phyloP scores from a whole-genome alignment of 176 grass and related monocot species.

The Ampelocalamus luodianensis region DNA sequence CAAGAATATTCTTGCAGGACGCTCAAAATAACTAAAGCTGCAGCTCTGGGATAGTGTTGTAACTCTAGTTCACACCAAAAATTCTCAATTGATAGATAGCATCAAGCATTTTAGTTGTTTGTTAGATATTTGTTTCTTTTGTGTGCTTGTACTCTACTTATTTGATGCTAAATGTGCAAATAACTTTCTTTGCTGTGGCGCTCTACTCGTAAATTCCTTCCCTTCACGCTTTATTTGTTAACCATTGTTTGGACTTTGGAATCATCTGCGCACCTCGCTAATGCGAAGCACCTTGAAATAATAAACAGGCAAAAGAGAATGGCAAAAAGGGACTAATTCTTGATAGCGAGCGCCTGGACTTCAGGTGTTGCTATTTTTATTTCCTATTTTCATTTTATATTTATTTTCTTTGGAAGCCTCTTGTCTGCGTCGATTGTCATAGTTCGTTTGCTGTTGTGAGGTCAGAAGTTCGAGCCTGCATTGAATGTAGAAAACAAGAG shows the following conservation, averaged over 20 bases:
- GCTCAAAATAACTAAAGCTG: conserved; percentile 39
- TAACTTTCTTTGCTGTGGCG: neutral
- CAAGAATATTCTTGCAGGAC: conserved; percentile 15
- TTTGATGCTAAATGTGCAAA: conserved; percentile 25
- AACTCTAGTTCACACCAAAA: conserved; percentile 28
- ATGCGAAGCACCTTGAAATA: neutral
- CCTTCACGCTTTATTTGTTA: neutral
- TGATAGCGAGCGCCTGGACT: neutral
- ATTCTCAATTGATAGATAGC: conserved; percentile 28
- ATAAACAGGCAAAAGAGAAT: neutral
- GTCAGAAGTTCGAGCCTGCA: neutral
- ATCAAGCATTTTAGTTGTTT: conserved; percentile 1
- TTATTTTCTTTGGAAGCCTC: neutral
- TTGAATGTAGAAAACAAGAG: no score
- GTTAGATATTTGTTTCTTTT: neutral
- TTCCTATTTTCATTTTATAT: neutral
- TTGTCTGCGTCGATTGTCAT: neutral
- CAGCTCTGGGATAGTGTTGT: conserved; percentile 34
- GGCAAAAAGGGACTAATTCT: neutral
- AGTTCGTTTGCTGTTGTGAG: neutral
- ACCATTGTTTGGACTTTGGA: neutral
- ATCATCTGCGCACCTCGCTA: neutral
- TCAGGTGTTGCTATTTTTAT: neutral
- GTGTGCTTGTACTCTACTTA: conserved; percentile 12
- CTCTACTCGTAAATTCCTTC: neutral